These are phyloP conservation scores for Zygotorulaspora danielsina DNA, from an alignment of 805 yeast species.

Conservation along the genomic window DNA sequence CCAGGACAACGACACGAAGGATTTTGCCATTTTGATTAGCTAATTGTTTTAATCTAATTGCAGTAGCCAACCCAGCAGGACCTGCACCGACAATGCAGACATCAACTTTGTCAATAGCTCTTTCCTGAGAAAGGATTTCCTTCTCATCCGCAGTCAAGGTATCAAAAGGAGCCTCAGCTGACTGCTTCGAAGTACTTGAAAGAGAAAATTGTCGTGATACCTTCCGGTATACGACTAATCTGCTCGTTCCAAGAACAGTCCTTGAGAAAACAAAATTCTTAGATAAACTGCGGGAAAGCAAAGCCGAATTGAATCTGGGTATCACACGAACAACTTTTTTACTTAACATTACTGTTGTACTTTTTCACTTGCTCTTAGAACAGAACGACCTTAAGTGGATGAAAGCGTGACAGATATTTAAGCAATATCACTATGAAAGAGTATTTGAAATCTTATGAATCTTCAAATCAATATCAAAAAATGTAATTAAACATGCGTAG, in stretches of 20 bases:
- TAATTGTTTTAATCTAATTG: conserved; percentile 80
- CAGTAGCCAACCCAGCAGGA: conserved; percentile 94
- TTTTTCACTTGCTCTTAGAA: too few species aligned
- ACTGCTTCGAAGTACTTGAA: conserved; percentile 1
- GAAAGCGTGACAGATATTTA: too few species aligned
- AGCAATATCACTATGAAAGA: too few species aligned
- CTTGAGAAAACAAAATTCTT: conserved; percentile 1
- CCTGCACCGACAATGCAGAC: conserved; percentile 98
- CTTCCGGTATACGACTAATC: background rate
- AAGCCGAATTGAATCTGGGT: background rate
- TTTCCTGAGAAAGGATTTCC: conserved; percentile 50
- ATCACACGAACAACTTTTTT: conserved; percentile 1
- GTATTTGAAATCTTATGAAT: too few species aligned
- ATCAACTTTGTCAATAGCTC: conserved; percentile 85
- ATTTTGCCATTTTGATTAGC: conserved; percentile 62
- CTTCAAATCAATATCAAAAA: too few species aligned
- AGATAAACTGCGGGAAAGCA: background rate
- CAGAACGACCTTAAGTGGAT: too few species aligned
- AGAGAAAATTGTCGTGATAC: conserved; percentile 5
- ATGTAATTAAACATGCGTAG: too few species aligned
- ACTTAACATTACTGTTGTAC: background rate
- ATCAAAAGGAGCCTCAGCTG: conserved; percentile 15
- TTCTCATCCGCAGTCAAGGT: conserved; percentile 42
- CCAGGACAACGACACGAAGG: conserved; percentile 81
- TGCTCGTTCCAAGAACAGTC: background rate